Evolutionary conservation across 768 basidiomycete species (phyloP), one percentile per base, ranked within the genome.

Genomic region (Lactarius quietus): DNA sequence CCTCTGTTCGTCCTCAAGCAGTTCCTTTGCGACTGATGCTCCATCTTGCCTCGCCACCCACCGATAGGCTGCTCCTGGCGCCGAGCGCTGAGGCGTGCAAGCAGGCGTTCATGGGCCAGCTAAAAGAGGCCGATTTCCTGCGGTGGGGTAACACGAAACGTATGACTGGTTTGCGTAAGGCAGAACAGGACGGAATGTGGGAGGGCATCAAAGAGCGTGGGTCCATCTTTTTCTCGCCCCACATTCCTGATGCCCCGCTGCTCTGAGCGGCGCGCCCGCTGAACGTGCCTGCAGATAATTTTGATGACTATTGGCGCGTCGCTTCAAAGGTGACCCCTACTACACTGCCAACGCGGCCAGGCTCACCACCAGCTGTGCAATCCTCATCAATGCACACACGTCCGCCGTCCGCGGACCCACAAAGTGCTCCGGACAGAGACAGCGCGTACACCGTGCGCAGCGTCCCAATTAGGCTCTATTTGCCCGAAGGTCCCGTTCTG

Each of bases 101-200:
- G 73, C 89, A 92, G 69, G 87, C 91, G 3, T 99, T 93, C 74
- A 95, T 98, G 90, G 93, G 92, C 9, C 92, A 95, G 73, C 76
- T 96, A 52, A 97, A 98, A 73, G 96, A 99, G 75, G 95, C 93
- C 0, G 97, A 99, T 74, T 98, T 97, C 73, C 87, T 97, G 55
- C 83, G 96, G 55, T 98, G 95, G 94, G 93, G 97, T 1, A 97
- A 90, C 76, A 95, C 93, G 23, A 93, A 93, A 73, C 85, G 94
- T 39, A 93, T 98, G 79, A 98, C 94, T 1, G 86, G 91, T 20
- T 81, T 99, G 38, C 79, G 94, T 61, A 93, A 95, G 75, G 86
- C 84, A 29, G 96, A 98, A 72, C 92, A 98, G 73, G 97, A 99
- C 74, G 93, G 89, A 1, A 85, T 98, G 62, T 99, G 97, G 97